Evolutionary conservation across 2,329 filamentous ascomycete genomes (phyloP), one percentile per base, ranked within the genome.

Genomic region (Cordyceps farinosa): DNA sequence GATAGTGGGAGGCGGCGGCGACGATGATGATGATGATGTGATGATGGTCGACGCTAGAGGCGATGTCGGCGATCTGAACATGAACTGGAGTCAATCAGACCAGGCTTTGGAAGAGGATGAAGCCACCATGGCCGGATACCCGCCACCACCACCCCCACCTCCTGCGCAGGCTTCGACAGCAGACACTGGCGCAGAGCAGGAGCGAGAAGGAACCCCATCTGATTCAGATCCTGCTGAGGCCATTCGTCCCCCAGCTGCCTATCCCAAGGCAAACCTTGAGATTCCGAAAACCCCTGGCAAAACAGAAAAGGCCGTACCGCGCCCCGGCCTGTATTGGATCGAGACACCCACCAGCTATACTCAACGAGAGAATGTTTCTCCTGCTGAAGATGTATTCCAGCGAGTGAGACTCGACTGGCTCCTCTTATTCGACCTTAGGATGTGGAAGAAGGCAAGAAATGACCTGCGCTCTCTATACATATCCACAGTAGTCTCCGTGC

Each of bases 371-470:
- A 84, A 83, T 61, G 78, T 89, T 7, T 88, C 88, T 54, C 82
- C 86, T 17, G 90, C 92, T 61, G 95, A 99, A 74, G 90, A 99
- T 71, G 82, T 99, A 5, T 92, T 92, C 78, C 87, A 94, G 72
- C 88, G 93, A 38, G 90, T 98, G 13, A 89, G 95, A 38, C 81
- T 99, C 6, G 95, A 99, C 75, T 97, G 92, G 86, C 84, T 99
- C 72, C 91, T 99, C 36, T 81, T 99, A 9, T 99, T 97, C 73
- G 95, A 99, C 74, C 78, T 99, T 58, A 84, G 95, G 48, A 87
- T 99, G 83, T 99, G 95, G 95, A 99, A 99, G 77, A 95, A 92
- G 73, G 86, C 96, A 38, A 87, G 95, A 63, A 92, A 94, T 56
- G 91, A 96, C 72, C 83, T 99, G 63, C 88, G 95, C 38, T 90